Evolutionary conservation across 2,329 filamentous ascomycete genomes (phyloP), one percentile per base, ranked within the genome.

Genomic region (Myriosclerotinia curreyana): DNA sequence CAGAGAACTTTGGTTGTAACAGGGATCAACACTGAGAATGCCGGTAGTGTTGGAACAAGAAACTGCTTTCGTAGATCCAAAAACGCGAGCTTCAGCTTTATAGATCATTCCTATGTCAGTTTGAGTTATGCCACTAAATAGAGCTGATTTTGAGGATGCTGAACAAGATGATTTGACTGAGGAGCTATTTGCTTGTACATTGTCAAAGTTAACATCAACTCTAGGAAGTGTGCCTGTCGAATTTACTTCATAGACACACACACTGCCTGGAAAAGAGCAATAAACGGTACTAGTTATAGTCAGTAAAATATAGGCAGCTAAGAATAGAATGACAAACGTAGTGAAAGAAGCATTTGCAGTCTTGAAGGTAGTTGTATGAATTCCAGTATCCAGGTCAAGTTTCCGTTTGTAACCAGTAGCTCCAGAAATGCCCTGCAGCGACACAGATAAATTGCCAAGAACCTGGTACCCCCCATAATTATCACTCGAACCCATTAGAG

Each of bases 391-490:
- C 4, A 83, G 68, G 64, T 83, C 77, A 6, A 83, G 74, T 1
- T 71, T 73, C 14, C 80, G 69, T n/a, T 72, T 76, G 62, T 81
- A 82, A 3, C 69, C 71, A 4, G 69, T 70, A 9, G 71, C 69
- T 1, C 72, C 64, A 5, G 62, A 66, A 0, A 78, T 64, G 4
- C 72, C 75, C 0, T 73, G 71, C 3, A 82, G 72, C 0, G 67
- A 62, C 0, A 83, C 74, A 0, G 76, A 78, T 0, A 83, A 62
- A 63, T 83, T 83, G 0, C 76, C 81, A 0, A 82, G 70, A 0
- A 81, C 79, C 61, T 76, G 76, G 66, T 79, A 82, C 5, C 76
- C 76, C 15, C 81, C 81, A 60, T 81, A 83, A 48, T 76, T 72
- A 25, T 73, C 70, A 8, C 73, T 69, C 8, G 74, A 73, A 15